Percentiles rank a stretch among this genome's conserved stretches.
Evolutionary conservation across 345 rosid species (phyloP).

Genomic region (Citrus mangshanensis): DNA sequence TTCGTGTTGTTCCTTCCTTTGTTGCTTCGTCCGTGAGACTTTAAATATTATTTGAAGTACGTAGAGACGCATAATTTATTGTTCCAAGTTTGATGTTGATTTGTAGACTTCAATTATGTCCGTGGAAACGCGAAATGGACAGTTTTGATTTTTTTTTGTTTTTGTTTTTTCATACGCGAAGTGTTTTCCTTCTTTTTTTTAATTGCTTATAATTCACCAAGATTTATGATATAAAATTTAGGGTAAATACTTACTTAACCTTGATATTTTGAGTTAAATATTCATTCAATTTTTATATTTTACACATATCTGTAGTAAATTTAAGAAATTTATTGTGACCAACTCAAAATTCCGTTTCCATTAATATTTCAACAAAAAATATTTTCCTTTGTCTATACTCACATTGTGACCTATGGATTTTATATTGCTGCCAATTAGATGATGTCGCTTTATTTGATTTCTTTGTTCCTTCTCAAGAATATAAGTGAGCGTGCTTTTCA

Average conservation of each 20-base stretch:
- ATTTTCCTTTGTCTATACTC: too few relatives aligned
- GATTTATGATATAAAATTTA: too few relatives aligned
- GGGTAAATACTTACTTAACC: rapidly evolving
- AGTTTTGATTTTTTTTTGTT: too few relatives aligned
- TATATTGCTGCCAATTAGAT: neutral
- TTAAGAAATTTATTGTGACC: too few relatives aligned
- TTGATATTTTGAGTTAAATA: too few relatives aligned
- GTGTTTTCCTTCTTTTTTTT: neutral
- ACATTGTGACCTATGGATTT: too few relatives aligned
- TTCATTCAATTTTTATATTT: too few relatives aligned
- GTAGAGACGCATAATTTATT: neutral
- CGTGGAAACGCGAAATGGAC: neutral
- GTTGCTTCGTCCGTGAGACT: neutral
- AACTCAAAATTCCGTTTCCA: too few relatives aligned
- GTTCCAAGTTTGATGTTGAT: neutral
- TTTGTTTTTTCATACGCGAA: neutral
- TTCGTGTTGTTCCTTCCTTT: neutral
- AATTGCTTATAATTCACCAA: neutral
- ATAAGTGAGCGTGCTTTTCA: neutral
- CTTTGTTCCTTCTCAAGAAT: neutral
- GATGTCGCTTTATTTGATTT: neutral
- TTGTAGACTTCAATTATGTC: neutral
- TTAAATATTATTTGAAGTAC: neutral
- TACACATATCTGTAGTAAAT: too few relatives aligned
- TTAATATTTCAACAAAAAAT: too few relatives aligned